Evolutionary conservation across 768 basidiomycete genomes (phyloP), one percentile per base, ranked within the genome.

Genomic region (Russula olivacea): DNA sequence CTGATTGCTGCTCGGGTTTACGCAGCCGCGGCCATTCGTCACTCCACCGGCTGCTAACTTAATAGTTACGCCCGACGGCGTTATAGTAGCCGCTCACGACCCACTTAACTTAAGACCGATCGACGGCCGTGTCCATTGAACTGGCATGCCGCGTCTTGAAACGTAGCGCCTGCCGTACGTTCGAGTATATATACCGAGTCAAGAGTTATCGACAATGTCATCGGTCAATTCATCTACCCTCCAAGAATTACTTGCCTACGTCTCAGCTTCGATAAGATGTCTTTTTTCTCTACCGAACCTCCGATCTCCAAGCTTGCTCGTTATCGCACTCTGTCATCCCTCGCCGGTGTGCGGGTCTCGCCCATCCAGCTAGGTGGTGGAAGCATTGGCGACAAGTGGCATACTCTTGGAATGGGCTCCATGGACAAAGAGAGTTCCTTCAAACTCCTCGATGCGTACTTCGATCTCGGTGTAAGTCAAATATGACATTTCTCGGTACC

Each of bases 301-400:
- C 70, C 72, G 0, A 32, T 58, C 19, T 72, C 73, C 38, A 65
- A 69, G 45, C 69, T 75, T 23, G 73, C 66, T 21, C 68, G 65
- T 11, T 71, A 74, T 62, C 69, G 76, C 45, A 66, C 73, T 34
- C 68, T 78, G 17, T 71, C 73, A 1, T 72, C 73, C 8, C 69
- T 69, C 17, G 75, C 76, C 4, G 73, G 74, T 40, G 68, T 77
- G 4, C 72, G 73, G 32, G 76, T 78, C 43, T 76, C 76, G 6
- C 77, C 76, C 4, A 62, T 77, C 17, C 70, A 69, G 36, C 72
- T 78, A 12, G 77, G 77, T 2, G 76, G 69, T 0, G 74, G 75
- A 74, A 74, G 71, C 53, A 68, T 77, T 40, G 77, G 77, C 34
- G 72, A 76, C 64, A 74, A 76, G 60, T 77, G 76, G 76, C 65